These are phyloP conservation scores for Soucietia sequanensis DNA, from an alignment of 805 yeast species.

Conservation along the genomic window DNA sequence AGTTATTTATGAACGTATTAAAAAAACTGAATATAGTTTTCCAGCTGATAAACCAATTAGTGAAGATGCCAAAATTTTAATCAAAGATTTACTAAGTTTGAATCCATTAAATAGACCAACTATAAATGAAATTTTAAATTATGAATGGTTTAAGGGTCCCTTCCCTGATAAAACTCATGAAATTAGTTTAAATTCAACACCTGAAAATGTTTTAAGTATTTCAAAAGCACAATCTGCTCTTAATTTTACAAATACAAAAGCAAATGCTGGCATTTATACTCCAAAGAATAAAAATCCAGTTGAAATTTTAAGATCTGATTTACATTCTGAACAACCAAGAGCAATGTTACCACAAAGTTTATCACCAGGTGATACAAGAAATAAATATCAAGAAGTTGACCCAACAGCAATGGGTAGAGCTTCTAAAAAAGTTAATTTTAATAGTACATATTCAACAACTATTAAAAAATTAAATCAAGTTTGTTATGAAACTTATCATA, in stretches of 20 bases:
- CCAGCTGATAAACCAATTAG: constrained; percentile 72
- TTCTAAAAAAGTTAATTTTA: constrained; percentile 38
- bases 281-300: constrained; percentile 60
- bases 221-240: constrained; percentile 59
- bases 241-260: constrained; percentile 67
- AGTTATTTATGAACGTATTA: constrained; percentile 88
- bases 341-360: constrained; percentile 81
- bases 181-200: constrained; percentile 60
- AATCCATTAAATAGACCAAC: constrained; percentile 83
- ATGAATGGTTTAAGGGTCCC: constrained; percentile 83
- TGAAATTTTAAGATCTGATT: constrained; percentile 65
- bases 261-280: constrained; percentile 59
- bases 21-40: constrained; percentile 73
- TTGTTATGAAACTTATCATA: constrained; percentile 35
- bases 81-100: constrained; percentile 68
- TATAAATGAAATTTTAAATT: constrained; percentile 72
- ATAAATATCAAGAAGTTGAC: constrained; percentile 75
- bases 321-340: constrained; percentile 65
- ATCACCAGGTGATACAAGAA: constrained; percentile 89
- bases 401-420: constrained; percentile 32
- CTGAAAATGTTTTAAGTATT: constrained; percentile 53
- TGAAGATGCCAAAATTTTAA: constrained; percentile 68
- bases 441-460: constrained; percentile 36
- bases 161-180: constrained; percentile 73
- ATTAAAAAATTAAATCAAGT: constrained; percentile 35